These are phyloP conservation scores for Citrus hindsii DNA, from an alignment of 345 rosid genomes.

Conservation along the genomic window DNA sequence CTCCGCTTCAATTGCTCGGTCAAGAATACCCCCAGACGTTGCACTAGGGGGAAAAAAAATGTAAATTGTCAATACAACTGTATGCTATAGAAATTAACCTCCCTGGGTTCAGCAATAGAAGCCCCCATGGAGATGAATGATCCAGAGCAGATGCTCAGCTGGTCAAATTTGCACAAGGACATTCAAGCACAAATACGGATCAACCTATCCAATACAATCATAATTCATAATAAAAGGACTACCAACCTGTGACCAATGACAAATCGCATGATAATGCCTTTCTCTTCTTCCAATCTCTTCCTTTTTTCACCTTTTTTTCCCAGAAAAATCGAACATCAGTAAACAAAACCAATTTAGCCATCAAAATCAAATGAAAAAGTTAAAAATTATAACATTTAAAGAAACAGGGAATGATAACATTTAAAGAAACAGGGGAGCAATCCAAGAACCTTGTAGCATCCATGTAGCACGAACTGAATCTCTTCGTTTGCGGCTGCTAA, in stretches of 20 bases:
- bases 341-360: slow-evolving; percentile 1
- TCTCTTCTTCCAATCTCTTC: slow-evolving; percentile 87
- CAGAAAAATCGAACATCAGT: slow-evolving; percentile 9
- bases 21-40: slow-evolving; percentile 87
- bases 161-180: background rate
- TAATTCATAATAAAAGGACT: background rate
- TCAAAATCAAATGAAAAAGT: background rate
- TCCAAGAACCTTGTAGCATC: slow-evolving; percentile 86
- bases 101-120: background rate
- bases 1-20: slow-evolving; percentile 91
- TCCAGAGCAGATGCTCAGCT: background rate
- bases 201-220: background rate
- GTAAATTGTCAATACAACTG: background rate
- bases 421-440: background rate
- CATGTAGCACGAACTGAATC: slow-evolving; percentile 93
- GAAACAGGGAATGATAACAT: background rate
- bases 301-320: slow-evolving; percentile 65
- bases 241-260: slow-evolving; percentile 88
- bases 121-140: background rate
- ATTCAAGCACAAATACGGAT: background rate
- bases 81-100: background rate
- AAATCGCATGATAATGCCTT: slow-evolving; percentile 81
- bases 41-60: slow-evolving; percentile 45
- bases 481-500: slow-evolving; percentile 91
- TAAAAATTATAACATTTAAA: background rate